Evolutionary conservation across 129 eudicot species (phyloP).

Genomic region (Lactuca saligna): DNA sequence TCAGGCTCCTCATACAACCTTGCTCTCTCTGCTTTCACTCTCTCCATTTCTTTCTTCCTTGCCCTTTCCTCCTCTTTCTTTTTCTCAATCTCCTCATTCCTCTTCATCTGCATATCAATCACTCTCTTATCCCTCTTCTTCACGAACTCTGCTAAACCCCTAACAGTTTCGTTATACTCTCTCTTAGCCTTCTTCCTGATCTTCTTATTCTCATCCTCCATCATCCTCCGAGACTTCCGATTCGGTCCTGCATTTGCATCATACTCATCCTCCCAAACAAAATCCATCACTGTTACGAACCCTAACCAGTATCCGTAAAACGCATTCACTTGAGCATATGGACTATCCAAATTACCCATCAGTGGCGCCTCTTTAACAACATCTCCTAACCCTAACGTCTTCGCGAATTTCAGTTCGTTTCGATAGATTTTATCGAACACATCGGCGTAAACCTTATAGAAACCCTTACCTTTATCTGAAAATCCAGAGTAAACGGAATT

Average conservation of each 20-base stretch:
- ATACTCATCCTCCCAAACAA: conserved; percentile 82
- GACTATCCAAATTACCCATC: conserved; percentile 77
- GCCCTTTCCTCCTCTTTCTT: conserved; percentile 67
- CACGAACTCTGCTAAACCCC: conserved; percentile 92
- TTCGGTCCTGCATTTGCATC: conserved; percentile 65
- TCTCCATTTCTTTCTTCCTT: conserved; percentile 60
- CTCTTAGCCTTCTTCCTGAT: conserved; percentile 74
- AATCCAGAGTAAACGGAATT: conserved; percentile 68
- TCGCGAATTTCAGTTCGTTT: conserved; percentile 65
- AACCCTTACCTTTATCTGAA: conserved; percentile 68
- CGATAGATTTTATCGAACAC: conserved; percentile 66
- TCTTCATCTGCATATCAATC: conserved; percentile 86
- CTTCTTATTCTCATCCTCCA: conserved; percentile 99
- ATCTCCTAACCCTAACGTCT: conserved; percentile 55
- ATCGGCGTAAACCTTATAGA: conserved; percentile 79
- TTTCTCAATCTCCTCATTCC: conserved; percentile 78
- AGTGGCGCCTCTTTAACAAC: conserved; percentile 82
- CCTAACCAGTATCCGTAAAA: conserved; percentile 90
- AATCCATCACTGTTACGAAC: conserved; percentile 81
- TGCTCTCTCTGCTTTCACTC: conserved; percentile 69
- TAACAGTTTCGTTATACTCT: conserved; percentile 85
- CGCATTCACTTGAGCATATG: conserved; percentile 82
- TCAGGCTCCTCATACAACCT: conserved; percentile 75
- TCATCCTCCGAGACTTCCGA: conserved; percentile 78
- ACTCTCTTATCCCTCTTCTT: conserved; percentile 98